Evolutionary conservation across 495 filamentous ascomycete genomes (phyloP), one percentile per base, ranked within the genome.

Genomic region (Penicillium verhagenii): DNA sequence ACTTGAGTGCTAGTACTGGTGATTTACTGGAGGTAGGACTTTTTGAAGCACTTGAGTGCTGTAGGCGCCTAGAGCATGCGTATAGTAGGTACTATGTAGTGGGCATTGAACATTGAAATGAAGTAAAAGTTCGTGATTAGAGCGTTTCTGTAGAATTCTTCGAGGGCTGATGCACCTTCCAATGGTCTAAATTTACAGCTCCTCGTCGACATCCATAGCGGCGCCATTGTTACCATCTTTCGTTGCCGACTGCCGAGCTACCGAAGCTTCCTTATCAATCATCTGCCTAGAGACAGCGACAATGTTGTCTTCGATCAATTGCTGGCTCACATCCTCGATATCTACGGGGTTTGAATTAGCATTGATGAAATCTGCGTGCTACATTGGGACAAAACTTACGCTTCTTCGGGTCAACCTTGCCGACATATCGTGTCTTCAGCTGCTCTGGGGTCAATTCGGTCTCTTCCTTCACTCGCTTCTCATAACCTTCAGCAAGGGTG

Each of bases 341-440:
- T 98, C 84, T 87, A 61, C 48, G 40, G 23, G 49, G n/a, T 10
- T 48, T 23, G 0, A 4, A 51, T 75, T 66, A 74, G 67, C 57
- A 52, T 58, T 10, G 33, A 39, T 21, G 42, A 5, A 11, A 26
- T 29, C 24, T 9, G 11, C 23, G 19, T n/a, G 54, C 5, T 13
- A 14, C 14, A 31, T 24, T 11, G 6, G 18, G 16, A 25, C 3
- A 23, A 7, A 47, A 76, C 82, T 29, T 79, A 87, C 84, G 94
- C 80, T 98, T 98, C 87, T 98, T 98, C 25, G 94, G 94, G 66
- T 98, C 94, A 62, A 97, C 83, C 77, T 97, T 97, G 67, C 94
- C 94, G 43, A 98, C 94, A 73, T 98, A 98, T 84, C 94, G 85
- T 48, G 94, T 98, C 86, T 97, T 96, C 51, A 98, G 78, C 67